Evolutionary conservation across 345 rosid genomes (phyloP), one percentile per base, ranked within the genome.

Genomic region (Viola odorata): DNA sequence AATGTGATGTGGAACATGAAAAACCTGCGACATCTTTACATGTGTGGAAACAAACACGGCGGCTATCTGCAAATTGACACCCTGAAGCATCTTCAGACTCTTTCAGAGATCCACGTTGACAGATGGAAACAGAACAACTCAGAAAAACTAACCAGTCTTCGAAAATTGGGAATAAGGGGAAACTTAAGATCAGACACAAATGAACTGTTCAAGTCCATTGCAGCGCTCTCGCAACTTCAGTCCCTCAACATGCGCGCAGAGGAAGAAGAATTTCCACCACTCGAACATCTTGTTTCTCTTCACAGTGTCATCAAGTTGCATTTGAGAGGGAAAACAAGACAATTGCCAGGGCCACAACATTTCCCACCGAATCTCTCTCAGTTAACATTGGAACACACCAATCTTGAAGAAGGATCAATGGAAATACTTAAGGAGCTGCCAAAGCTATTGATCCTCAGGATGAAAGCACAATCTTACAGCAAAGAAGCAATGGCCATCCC

Each of bases 151-250:
- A 58, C 53, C n/a, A 63, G 69, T 55, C 50, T 69, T 23, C 55
- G 64, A 3, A 63, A 69, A 53, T 23, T 63, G 73, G 64, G 68
- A 44, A 57, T 69, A 50, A 56, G 68, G 58, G 69, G 73, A 53
- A 52, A 69, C 41, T 64, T 69, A 37, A 58, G 60, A 23, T 50
- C 37, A 45, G 44, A 47, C 5, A 10, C 61, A 1, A 37, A 0
- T 11, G 55, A 42, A 41, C 12, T 60, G 11, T 51, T 55, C 53
- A 47, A 50, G 23, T 73, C 73, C 37, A 36, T 73, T 61, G 54
- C 57, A 3, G 65, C 37, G 15, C 64, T 64, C 6, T 41, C 23
- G 53, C 53, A 41, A 42, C 70, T 73, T 45, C 63, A 45, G 42
- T 64, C 70, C 50, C 70, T 73, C 23, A 23, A 23, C 32, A 23